These are phyloP conservation scores for Penstemon newberryi DNA, from an alignment of 257 asterid species.

Conservation along the genomic window DNA sequence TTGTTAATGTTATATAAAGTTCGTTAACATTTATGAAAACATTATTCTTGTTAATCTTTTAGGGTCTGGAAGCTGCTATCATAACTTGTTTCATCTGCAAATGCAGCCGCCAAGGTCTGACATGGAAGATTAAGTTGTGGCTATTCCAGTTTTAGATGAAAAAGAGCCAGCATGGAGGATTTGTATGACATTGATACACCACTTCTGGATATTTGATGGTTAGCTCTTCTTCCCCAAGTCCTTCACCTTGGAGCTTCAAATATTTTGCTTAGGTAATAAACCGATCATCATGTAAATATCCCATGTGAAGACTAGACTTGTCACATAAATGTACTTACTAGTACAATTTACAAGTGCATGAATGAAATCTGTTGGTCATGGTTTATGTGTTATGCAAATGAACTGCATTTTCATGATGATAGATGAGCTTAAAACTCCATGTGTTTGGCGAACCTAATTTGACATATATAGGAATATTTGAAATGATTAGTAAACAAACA, in stretches of 20 bases:
- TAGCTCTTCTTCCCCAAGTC: slow-evolving; percentile 29
- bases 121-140: slow-evolving; percentile 82
- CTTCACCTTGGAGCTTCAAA: slow-evolving; percentile 18
- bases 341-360: background rate
- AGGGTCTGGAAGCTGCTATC: no score
- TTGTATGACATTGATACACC: slow-evolving; percentile 81
- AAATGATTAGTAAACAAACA: no score
- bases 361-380: background rate
- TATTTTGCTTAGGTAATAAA: background rate
- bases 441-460: background rate
- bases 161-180: slow-evolving; percentile 97
- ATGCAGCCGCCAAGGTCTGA: no score
- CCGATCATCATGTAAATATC: background rate
- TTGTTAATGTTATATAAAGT: no score
- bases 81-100: no score
- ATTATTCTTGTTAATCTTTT: no score
- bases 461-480: background rate
- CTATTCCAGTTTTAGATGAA: slow-evolving; percentile 93
- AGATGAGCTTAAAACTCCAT: background rate
- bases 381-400: background rate
- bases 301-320: background rate
- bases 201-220: slow-evolving; percentile 99
- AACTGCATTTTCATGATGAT: background rate
- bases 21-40: no score
- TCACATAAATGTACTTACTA: background rate